Base-by-base conservation (phyloP, 352 stramenopile species). In the Pythium periplocum region DNA sequence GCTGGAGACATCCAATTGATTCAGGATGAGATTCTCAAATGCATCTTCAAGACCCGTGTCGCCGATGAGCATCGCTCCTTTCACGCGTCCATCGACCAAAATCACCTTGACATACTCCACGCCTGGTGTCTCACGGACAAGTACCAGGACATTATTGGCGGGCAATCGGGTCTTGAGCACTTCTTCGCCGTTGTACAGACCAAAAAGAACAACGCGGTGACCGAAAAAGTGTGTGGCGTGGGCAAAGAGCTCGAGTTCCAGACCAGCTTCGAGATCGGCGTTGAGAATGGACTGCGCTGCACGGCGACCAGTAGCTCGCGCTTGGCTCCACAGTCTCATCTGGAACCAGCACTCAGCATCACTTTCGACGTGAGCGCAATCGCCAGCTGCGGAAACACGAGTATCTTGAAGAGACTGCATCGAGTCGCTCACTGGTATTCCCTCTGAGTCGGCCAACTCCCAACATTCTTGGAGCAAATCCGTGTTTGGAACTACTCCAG, bases 1-100 rank as follows among this genome's bases (percentile, higher is more conserved):
- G 3, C 39, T 4, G 30, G 33, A 46, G 2, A 78, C 41, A 45
- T 78, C 62, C 3, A 71, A 57, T 41, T 55, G 43, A 53, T 71
- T 74, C 12, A 75, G 51, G 36, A 78, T 75, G 4, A 78, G 55
- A 43, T 78, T 78, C 45, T 78, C 69, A 40, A 78, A 61, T 0
- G 69, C 65, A 51, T 78, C 69, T 33, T 75, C 69, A n/a, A 76
- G 46, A 6, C 59, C 69, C 10, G 67, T 78, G 33, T 77, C 59
- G n/a, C 69, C 69, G 9, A 78, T 64, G 12, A 76, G 57, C 43
- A 71, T 63, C 10, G 61, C 61, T 35, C 69, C 69, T 10, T 53
- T 44, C 30, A 78, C 51, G 30, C 50, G 34, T 9, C 64, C 64
- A 30, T 55, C 26, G 36, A 62, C 48, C 2, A 69, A 3, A n/a